Evolutionary conservation across 75 land plant genomes (phyloP), one percentile per base, ranked within the genome.

Genomic region (Cupressus sempervirens): DNA sequence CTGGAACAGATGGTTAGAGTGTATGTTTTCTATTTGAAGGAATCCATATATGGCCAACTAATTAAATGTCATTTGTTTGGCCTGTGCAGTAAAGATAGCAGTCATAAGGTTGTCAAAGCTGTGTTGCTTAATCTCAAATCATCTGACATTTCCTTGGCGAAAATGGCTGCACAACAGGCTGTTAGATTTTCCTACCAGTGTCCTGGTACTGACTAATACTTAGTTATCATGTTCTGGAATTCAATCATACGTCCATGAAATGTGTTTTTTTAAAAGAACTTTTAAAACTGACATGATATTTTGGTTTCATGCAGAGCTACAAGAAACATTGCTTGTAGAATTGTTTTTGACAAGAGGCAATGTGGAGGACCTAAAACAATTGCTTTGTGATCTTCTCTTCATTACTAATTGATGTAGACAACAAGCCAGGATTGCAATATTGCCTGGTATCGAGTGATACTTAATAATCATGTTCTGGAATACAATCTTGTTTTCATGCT

Each of bases 131-230:
- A 88, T 58, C 81, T 88, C 53, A 87, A 82, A 56, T 88, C 89
- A 58, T 80, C 88, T 30, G 85, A 88, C 56, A 48, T 79, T 29
- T 52, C 85, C n/a, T 48, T 83, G 34, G 88, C 83, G 13, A 88
- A 76, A 86, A 67, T 88, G 80, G 89, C 89, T n/a, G 88, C 89
- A 36, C 85, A 72, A 30, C 83, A 85, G 50, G 89, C 80, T 50
- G 82, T 87, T 35, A 81, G 83, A 41, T 86, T 88, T 52, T 88
- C 86, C 84, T 58, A 86, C 77, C 86, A 85, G n/a, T 86, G 87
- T 54, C 56, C 87, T 41, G 87, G 89, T 86, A 88, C 35, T n/a
- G 36, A 18, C 45, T 16, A 82, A 45, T 75, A 32, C 34, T 4
- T 20, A 56, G 12, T 36, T 20, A 26, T 83, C 29, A 50, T 83